A percentile compares a stretch with the other conserved stretches of the same genome.
Conservation (phyloP, 768 basidiomycete genomes). For the Pleurotus pulmonarius region DNA sequence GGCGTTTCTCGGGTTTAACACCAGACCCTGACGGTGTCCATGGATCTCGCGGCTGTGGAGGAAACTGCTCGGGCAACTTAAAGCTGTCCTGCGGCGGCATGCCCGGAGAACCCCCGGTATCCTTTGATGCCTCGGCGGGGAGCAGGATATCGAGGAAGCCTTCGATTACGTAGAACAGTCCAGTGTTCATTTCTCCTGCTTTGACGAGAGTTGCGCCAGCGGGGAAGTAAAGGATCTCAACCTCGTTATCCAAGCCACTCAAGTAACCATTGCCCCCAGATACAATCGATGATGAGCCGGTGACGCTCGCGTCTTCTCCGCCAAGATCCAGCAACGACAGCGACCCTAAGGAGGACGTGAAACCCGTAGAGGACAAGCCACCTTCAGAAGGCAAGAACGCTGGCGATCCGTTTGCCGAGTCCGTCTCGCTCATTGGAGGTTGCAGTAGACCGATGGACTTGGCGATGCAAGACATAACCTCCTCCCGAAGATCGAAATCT, state of each 20-base stretch:
- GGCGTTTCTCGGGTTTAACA: slow-evolving; percentile 23
- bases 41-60: background rate
- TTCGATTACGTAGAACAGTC: slow-evolving; percentile 92
- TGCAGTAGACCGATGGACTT: slow-evolving; percentile 95
- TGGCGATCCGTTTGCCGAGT: slow-evolving; percentile 67
- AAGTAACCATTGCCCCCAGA: slow-evolving; percentile 51
- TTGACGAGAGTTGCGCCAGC: slow-evolving; percentile 83
- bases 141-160: slow-evolving; percentile 92
- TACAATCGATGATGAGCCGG: slow-evolving; percentile 52
- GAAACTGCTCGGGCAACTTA: background rate
- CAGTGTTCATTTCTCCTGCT: slow-evolving; percentile 86
- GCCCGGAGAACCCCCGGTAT: slow-evolving; percentile 7
- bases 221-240: slow-evolving; percentile 92
- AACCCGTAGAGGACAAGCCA: slow-evolving; percentile 32
- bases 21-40: background rate
- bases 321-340: slow-evolving; percentile 68
- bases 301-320: slow-evolving; percentile 67
- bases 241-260: slow-evolving; percentile 90
- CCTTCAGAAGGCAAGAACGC: slow-evolving; percentile 43
- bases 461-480: slow-evolving; percentile 96
- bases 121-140: slow-evolving; percentile 40
- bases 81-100: background rate
- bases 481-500: slow-evolving; percentile 93
- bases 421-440: slow-evolving; percentile 69
- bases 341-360: slow-evolving; percentile 65